Evolutionary conservation across 176 grass and related monocot genomes (phyloP), one percentile per base, ranked within the genome.

Genomic region (Cenchrus americanus): DNA sequence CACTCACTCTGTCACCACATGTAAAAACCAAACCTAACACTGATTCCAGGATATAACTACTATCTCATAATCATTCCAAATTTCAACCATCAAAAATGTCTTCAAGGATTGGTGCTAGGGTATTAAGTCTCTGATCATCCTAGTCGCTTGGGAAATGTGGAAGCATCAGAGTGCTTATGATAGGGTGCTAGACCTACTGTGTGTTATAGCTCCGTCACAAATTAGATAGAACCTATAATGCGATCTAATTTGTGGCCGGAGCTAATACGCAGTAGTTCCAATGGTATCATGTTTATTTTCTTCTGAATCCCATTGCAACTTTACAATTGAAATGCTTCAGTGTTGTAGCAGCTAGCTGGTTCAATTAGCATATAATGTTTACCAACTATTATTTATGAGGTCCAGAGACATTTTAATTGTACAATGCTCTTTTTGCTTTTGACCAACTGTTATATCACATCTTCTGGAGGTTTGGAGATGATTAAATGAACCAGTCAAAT

Each of bases 401-500:
- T 66, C 42, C 61, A 4, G 15, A 62, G 61, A 46, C 1, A 77
- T 23, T 72, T 15, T 72, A 72, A 15, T 8, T 75, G 24, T 50
- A 10, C 21, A 86, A 81, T 65, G 26, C 19, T 59, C 22, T 42
- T 19, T 54, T 24, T 66, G 41, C 27, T 64, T 76, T 54, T 27
- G 18, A 61, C 62, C 24, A 54, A 60, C 37, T 76, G 50, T 81
- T 10, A 42, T 8, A 79, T 79, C 76, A 21, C 18, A 7, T 51
- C 40, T 69, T 62, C 26, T 78, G n/a, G 32, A 76, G 12, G 53
- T 72, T 46, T 67, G 49, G 52, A 64, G 26, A 53, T 73, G 44
- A 58, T 44, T 68, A 72, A 69, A 78, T 51, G 59, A 75, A 37
- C 62, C 26, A 34, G 27, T 69, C 60, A 81, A 69, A 79, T 82